These are phyloP conservation scores for Quercus berberidifolia DNA, from an alignment of 306 rosid species.

Conservation along the genomic window DNA sequence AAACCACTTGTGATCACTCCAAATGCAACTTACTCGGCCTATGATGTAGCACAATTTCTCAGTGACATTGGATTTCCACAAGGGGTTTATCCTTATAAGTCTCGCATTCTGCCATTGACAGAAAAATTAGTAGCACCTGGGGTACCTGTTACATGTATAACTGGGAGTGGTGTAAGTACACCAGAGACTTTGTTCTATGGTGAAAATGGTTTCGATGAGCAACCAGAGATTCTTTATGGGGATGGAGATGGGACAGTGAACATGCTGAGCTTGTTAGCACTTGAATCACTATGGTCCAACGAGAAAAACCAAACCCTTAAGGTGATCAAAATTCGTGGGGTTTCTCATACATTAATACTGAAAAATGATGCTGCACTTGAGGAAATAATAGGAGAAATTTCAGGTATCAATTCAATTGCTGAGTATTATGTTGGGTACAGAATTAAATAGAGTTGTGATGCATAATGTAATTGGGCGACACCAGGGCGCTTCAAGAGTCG, in stretches of 20 bases:
- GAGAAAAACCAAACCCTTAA: slow-evolving; percentile 46
- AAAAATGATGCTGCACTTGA: slow-evolving; percentile 52
- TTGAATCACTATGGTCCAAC: slow-evolving; percentile 49
- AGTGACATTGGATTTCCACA: slow-evolving; percentile 57
- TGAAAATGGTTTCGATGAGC: slow-evolving; percentile 54
- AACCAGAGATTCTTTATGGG: slow-evolving; percentile 54
- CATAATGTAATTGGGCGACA: not conserved
- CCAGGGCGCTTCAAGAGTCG: not conserved
- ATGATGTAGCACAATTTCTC: slow-evolving; percentile 57
- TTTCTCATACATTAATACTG: slow-evolving; percentile 57
- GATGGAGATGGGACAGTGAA: slow-evolving; percentile 96
- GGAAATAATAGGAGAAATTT: slow-evolving; percentile 40
- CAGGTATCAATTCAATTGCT: slow-evolving; percentile 34
- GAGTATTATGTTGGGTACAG: slow-evolving; percentile 4
- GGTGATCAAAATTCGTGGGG: slow-evolving; percentile 45
- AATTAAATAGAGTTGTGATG: slow-evolving; percentile 3
- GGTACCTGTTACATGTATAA: slow-evolving; percentile 66
- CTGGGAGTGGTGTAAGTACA: slow-evolving; percentile 62
- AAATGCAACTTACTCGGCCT: slow-evolving; percentile 41
- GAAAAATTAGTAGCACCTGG: slow-evolving; percentile 45
- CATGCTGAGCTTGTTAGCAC: slow-evolving; percentile 67
- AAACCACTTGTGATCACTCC: slow-evolving; percentile 52
- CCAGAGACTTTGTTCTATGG: slow-evolving; percentile 56
- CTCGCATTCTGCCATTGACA: slow-evolving; percentile 51
- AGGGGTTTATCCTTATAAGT: slow-evolving; percentile 61